Evolutionary conservation across 768 basidiomycete species (phyloP), one percentile per base, ranked within the genome.

Genomic region (Crepidotus variabilis): DNA sequence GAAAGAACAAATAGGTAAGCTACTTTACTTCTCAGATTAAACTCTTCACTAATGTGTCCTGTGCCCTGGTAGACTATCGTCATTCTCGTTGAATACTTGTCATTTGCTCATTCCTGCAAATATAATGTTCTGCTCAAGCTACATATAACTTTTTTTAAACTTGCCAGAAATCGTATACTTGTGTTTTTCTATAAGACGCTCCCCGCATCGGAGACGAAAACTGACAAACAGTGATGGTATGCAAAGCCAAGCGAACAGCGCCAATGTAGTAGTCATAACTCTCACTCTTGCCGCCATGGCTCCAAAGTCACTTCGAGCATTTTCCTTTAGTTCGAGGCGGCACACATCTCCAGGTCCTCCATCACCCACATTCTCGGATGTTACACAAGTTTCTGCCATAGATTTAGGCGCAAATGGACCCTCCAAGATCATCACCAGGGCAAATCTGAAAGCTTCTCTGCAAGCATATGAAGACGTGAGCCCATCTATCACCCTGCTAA

Each of bases 281-380:
- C 51, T 52, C 45, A 33, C 43, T 52, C 28, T 39, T 28, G 35
- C 47, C 33, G 56, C 51, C 73, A 83, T 75, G 78, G 71, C 76
- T 57, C 68, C 75, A 14, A 69, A 60, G 58, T 77, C 78, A 60
- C 74, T 84, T 64, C 81, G 81, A 59, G 49, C 32, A 14, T 43
- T 56, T 24, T 51, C 55, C 10, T 56, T 56, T 39, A 48, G 52
- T 53, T 36, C 57, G 18, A 51, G 51, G 57, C 72, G 78, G 54
- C 73, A 70, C 52, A 67, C 74, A 2, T 82, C 84, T 6, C 78
- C 84, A 53, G 71, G 71, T 35, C 86, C 88, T 14, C 88, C 90
- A 1, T 94, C 92, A 22, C 92, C 92, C 52, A 91, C 92, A 2
- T 91, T 88, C 72, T 87, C 90, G 28, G 90, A 92, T 18, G 75